These are phyloP conservation scores for Alternaria arbusti DNA, from an alignment of 2,329 filamentous ascomycete genomes.

Conservation along the genomic window DNA sequence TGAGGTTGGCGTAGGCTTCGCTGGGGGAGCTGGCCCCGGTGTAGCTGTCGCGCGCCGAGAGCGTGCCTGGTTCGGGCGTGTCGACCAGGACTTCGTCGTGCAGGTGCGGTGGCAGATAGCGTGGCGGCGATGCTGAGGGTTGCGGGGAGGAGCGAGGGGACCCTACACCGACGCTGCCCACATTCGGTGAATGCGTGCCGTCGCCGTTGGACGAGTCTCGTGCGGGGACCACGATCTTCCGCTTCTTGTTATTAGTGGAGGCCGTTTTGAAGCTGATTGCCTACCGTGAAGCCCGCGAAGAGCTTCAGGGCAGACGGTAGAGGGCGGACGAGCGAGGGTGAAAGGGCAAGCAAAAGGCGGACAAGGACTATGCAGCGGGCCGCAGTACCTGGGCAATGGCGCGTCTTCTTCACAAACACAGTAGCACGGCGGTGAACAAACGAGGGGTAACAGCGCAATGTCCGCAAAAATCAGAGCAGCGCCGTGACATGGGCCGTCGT, in stretches of 20 bases:
- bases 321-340: conserved; percentile 9
- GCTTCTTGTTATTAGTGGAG: conserved; percentile 56
- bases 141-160: conserved; percentile 50
- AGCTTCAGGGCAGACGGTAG: conserved; percentile 44
- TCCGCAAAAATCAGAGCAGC: conserved; percentile 30
- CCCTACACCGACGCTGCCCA: conserved; percentile 30
- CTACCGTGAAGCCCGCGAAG: conserved; percentile 47
- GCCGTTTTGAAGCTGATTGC: conserved; percentile 49
- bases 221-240: conserved; percentile 51
- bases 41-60: conserved; percentile 42
- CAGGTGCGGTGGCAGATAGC: conserved; percentile 63
- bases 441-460: conserved; percentile 28
- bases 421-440: conserved; percentile 15
- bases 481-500: conserved; percentile 28
- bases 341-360: background rate
- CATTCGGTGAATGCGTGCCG: conserved; percentile 40
- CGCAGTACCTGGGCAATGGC: conserved; percentile 5
- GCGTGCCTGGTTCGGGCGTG: conserved; percentile 33
- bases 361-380: conserved; percentile 15
- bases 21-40: conserved; percentile 56
- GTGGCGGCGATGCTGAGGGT: conserved; percentile 49
- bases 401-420: conserved; percentile 9
- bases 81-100: conserved; percentile 57
- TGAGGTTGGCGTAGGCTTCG: conserved; percentile 60
- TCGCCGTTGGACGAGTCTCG: conserved; percentile 17